phyloP scores from a whole-genome alignment of 2,329 filamentous ascomycete genomes.

The Ceratocystis lukuohia region DNA sequence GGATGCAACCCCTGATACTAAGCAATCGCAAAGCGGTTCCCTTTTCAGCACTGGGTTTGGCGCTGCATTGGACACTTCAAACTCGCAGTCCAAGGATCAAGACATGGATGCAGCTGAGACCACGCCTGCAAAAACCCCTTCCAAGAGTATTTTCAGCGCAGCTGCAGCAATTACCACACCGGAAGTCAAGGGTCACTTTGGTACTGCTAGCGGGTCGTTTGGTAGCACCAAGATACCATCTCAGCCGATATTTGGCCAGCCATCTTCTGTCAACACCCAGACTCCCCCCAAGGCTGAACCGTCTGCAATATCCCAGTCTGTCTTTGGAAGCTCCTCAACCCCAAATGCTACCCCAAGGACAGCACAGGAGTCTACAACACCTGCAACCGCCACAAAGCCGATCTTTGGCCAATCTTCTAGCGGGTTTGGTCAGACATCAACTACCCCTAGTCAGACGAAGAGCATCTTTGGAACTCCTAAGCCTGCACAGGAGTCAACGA shows the following conservation, averaged over 20 bases:
- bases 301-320: neutral
- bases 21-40: constrained; percentile 27
- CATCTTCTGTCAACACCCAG: neutral
- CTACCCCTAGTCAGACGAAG: neutral
- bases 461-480: neutral
- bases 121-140: constrained; percentile 28
- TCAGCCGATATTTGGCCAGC: neutral
- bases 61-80: constrained; percentile 37
- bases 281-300: neutral
- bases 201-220: neutral
- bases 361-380: neutral
- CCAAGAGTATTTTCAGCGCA: constrained; percentile 27
- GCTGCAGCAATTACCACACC: constrained; percentile 9
- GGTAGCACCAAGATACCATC: constrained; percentile 3
- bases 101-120: constrained; percentile 36
- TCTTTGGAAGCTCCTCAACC: neutral
- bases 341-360: neutral
- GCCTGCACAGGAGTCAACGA: neutral
- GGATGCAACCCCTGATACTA: constrained; percentile 30
- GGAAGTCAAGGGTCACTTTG: constrained; percentile 8
- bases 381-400: constrained; percentile 1
- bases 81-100: constrained; percentile 35
- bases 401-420: constrained; percentile 10
- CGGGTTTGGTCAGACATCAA: constrained; percentile 7
- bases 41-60: constrained; percentile 51